These are phyloP conservation scores for Fusarium acutatum DNA, from an alignment of 2,329 filamentous ascomycete species.

Conservation along the genomic window DNA sequence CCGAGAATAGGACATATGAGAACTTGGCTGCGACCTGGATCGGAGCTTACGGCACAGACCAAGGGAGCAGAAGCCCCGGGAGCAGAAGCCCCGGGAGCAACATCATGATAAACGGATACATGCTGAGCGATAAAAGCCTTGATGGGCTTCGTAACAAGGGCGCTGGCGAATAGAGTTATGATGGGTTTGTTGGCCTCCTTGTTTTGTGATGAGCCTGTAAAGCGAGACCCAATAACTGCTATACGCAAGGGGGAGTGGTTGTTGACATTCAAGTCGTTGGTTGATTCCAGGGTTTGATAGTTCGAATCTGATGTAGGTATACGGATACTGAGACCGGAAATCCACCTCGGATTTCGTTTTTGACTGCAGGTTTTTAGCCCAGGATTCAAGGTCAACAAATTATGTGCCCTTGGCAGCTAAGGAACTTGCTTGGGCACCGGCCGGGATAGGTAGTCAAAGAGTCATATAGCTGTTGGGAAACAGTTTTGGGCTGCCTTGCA, in stretches of 20 bases:
- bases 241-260: constrained; percentile 19
- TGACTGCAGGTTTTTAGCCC: constrained; percentile 17
- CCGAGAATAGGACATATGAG: constrained; percentile 71
- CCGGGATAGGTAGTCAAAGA: constrained; percentile 26
- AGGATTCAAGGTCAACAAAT: constrained; percentile 1
- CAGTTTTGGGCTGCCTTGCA: constrained; percentile 16
- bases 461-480: constrained; percentile 31
- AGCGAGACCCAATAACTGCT: constrained; percentile 8
- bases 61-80: constrained; percentile 31
- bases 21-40: constrained; percentile 73
- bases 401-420: constrained; percentile 7
- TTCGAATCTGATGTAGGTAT: constrained; percentile 16
- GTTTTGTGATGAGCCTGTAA: not conserved
- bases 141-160: constrained; percentile 11
- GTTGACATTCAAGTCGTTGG: constrained; percentile 30
- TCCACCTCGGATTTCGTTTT: constrained; percentile 21
- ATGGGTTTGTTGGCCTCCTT: constrained; percentile 1
- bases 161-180: constrained; percentile 24
- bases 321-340: constrained; percentile 7
- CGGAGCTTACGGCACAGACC: constrained; percentile 38
- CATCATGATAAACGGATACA: constrained; percentile 23
- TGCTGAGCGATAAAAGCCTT: constrained; percentile 19
- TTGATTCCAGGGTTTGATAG: constrained; percentile 9
- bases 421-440: constrained; percentile 15
- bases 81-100: constrained; percentile 24